Conservation (phyloP, 2,329 filamentous ascomycete genomes). For the Pseudohalonectria lignicola region DNA sequence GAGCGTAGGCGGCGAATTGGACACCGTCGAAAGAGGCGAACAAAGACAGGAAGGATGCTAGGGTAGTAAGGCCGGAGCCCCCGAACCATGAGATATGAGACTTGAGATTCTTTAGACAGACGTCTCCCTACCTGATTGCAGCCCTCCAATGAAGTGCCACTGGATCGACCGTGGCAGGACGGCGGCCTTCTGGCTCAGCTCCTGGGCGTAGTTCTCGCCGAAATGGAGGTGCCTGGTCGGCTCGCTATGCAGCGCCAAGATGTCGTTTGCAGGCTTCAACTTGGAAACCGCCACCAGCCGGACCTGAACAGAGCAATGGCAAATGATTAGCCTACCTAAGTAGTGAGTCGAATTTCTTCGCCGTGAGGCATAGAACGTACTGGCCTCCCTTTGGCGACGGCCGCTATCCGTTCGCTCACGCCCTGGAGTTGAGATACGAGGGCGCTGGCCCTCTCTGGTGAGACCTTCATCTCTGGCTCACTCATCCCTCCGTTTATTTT, state of each 20-base stretch:
- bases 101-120: background rate
- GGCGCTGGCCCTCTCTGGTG: slow-evolving; percentile 47
- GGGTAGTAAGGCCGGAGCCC: slow-evolving; percentile 1
- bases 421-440: slow-evolving; percentile 51
- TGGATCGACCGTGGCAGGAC: slow-evolving; percentile 65
- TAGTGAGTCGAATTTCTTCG: too few species aligned
- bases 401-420: slow-evolving; percentile 46
- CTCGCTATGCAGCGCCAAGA: slow-evolving; percentile 66
- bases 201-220: slow-evolving; percentile 93
- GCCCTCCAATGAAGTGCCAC: slow-evolving; percentile 95
- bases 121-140: slow-evolving; percentile 56
- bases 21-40: slow-evolving; percentile 2
- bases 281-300: slow-evolving; percentile 94
- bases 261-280: slow-evolving; percentile 85
- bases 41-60: background rate
- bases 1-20: background rate
- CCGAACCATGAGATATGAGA: background rate
- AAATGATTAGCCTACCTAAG: slow-evolving; percentile 10
- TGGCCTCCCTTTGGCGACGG: slow-evolving; percentile 39
- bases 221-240: slow-evolving; percentile 61
- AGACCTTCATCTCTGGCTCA: slow-evolving; percentile 47
- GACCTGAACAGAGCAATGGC: too few species aligned
- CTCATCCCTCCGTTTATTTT: slow-evolving; percentile 28
- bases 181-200: slow-evolving; percentile 75
- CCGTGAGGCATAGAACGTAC: slow-evolving; percentile 35